Evolutionary conservation across 1,284 basidiomycete species (phyloP), one percentile per base, ranked within the genome.

Genomic region (Tilletia setariae): DNA sequence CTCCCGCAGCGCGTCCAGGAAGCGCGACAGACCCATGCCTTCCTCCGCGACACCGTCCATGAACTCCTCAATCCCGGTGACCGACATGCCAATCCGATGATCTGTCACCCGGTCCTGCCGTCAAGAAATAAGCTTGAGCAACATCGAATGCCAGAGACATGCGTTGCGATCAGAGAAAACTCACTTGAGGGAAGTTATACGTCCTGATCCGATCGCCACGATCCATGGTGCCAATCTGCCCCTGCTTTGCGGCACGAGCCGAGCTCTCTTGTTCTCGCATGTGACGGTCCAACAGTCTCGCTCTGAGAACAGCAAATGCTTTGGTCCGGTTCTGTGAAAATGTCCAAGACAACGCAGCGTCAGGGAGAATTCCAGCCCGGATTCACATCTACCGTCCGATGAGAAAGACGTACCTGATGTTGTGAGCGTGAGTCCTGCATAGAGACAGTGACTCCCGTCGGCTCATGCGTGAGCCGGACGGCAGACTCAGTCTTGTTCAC

Each of bases 401-500:
- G n/a, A n/a, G n/a, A n/a, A n/a, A n/a, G n/a, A 21, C 47, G n/a
- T 23, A 49, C 47, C 47, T 92, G 91, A 81, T 98, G 95, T 81
- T 98, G 95, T 78, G 91, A 93, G 9, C 96, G 88, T 72, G 94
- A 94, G 77, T 99, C 95, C 84, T 98, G 96, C 93, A 98, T 98
- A 2, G 93, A 94, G 9, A 98, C 96, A 0, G 90, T 91, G 67
- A 98, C 91, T 0, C 94, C 94, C 0, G 93, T 92, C 0, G 96
- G 95, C 15, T 92, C 84, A 77, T 98, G 96, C 0, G 94, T 96
- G 43, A 98, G 84, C 0, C 96, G 90, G n/a, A 99, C 92, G 0
- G 96, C 96, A 0, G 94, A 97, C 83, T 98, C 96, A 0, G 95
- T 98, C 86, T 92, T 93, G 85, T 98, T 99, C 78, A 98, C 96